These are phyloP conservation scores for Phaeosphaeriaceae sp. DNA, from an alignment of 2,329 filamentous ascomycete genomes.

Conservation along the genomic window DNA sequence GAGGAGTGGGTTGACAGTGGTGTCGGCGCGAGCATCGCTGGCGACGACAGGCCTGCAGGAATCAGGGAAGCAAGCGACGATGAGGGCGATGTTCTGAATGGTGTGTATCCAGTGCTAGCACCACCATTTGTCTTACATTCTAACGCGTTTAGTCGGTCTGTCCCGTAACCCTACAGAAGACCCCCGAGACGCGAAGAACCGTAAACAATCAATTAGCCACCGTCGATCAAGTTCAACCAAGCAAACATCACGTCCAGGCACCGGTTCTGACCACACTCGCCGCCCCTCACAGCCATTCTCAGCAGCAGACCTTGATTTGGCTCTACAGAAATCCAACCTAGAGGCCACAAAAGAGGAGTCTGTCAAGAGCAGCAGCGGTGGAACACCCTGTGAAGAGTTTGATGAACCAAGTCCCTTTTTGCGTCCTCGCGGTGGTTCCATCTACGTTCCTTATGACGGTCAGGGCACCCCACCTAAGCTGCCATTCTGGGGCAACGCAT, in stretches of 20 bases:
- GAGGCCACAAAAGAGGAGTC: conserved; percentile 39
- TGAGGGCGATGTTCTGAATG: conserved; percentile 54
- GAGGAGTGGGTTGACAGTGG: conserved; percentile 48
- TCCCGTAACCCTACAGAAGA: conserved; percentile 44
- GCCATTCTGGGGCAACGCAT: conserved; percentile 27
- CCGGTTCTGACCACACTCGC: conserved; percentile 34
- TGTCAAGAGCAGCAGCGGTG: conserved; percentile 30
- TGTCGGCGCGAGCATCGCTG: conserved; percentile 42
- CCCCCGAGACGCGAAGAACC: conserved; percentile 31
- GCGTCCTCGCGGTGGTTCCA: conserved; percentile 32
- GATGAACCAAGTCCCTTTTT: conserved; percentile 29
- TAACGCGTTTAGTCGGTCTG: conserved; percentile 41
- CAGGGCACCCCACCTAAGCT: conserved; percentile 30
- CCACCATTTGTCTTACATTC: conserved; percentile 7
- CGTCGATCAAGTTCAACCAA: conserved; percentile 37
- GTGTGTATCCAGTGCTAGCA: conserved; percentile 37
- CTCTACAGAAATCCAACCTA: conserved; percentile 50
- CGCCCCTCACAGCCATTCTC: conserved; percentile 50
- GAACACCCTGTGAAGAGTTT: conserved; percentile 24
- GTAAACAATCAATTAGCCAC: conserved; percentile 32
- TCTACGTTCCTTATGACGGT: conserved; percentile 31
- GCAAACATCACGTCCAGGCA: conserved; percentile 31
- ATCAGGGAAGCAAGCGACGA: conserved; percentile 54
- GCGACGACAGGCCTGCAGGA: conserved; percentile 40
- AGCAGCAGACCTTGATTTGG: conserved; percentile 53